These are phyloP conservation scores for Madurella fahalii DNA, from an alignment of 2,329 filamentous ascomycete species.

Conservation along the genomic window DNA sequence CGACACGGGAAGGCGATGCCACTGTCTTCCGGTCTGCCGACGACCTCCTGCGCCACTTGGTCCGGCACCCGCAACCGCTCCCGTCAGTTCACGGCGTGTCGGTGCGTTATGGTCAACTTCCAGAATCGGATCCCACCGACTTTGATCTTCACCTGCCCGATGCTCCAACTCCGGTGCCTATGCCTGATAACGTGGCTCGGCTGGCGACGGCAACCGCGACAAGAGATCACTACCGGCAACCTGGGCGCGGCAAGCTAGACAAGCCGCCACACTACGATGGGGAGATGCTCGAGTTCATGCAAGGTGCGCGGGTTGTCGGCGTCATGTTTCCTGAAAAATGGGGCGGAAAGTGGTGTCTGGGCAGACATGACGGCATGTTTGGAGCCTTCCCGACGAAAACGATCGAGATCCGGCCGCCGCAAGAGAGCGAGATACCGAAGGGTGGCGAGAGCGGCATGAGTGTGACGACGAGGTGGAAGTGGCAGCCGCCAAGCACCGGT, in stretches of 20 bases:
- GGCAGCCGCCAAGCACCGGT: slow-evolving; percentile 41
- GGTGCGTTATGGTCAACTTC: slow-evolving; percentile 33
- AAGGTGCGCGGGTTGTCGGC: slow-evolving; percentile 47
- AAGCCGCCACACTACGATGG: slow-evolving; percentile 32
- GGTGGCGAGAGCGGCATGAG: slow-evolving; percentile 44
- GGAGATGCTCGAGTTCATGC: slow-evolving; percentile 39
- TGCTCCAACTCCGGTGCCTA: slow-evolving; percentile 29
- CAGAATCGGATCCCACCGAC: slow-evolving; percentile 23
- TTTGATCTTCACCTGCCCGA: slow-evolving; percentile 38
- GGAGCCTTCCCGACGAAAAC: slow-evolving; percentile 48
- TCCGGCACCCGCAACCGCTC: slow-evolving; percentile 39
- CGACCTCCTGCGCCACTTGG: slow-evolving; percentile 37
- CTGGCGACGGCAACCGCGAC: slow-evolving; percentile 34
- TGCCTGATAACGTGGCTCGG: slow-evolving; percentile 29
- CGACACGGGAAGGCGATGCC: slow-evolving; percentile 38
- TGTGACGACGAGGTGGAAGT: slow-evolving; percentile 52
- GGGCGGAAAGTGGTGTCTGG: slow-evolving; percentile 54
- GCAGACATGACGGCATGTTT: slow-evolving; percentile 51
- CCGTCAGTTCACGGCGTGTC: slow-evolving; percentile 35
- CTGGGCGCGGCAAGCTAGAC: slow-evolving; percentile 32
- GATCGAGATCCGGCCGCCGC: slow-evolving; percentile 46
- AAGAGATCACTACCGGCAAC: slow-evolving; percentile 34
- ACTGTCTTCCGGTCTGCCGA: slow-evolving; percentile 38
- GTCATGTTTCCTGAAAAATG: slow-evolving; percentile 49
- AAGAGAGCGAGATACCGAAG: slow-evolving; percentile 43